Evolutionary conservation across 2,329 filamentous ascomycete species (phyloP), one percentile per base, ranked within the genome.

Genomic region (Tolypocladium ophioglossoides): DNA sequence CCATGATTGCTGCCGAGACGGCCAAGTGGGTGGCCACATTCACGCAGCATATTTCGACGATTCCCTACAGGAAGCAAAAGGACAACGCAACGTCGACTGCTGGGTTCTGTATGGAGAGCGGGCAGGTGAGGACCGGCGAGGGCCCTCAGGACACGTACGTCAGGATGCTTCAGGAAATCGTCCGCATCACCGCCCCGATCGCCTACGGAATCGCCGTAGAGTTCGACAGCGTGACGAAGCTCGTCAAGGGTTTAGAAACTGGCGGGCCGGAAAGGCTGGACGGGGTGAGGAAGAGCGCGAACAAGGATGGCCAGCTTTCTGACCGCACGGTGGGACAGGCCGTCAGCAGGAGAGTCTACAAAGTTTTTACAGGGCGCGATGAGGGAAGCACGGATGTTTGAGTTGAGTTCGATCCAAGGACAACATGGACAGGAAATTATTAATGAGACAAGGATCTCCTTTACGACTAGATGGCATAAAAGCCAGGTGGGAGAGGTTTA

Each of bases 101-200:
- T 1, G 76, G 79, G 0, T 92, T 92, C 66, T 91, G 87, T 69
- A 91, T 91, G 85, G 87, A 89, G 52, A 74, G 76, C 1, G 88
- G 88, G 0, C 88, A 92, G 68, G 85, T 92, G 44, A 82, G 81
- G 53, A 80, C 83, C 0, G 88, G 88, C 32, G 80, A 86, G 32
- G 79, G 82, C 46, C 70, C 77, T 2, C 67, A 72, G 8, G 87
- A 91, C 61, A 89, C 84, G 0, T 92, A 86, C 58, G 73, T 83
- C 47, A 81, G 82, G 59, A 89, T 92, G 87, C 71, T 94, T 51
- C 85, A 90, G 68, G 85, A 91, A 69, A 81, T 91, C 41, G 76
- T 76, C 16, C 80, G 87, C 18, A 78, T 92, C 18, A 91, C 89
- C 7, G 79, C 83, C 0, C 80, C 85, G 0, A 82, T 90, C 62